A percentile compares a stretch with the other conserved stretches of the same genome.
phyloP scores from a whole-genome alignment of 2,329 filamentous ascomycete genomes.

The Xylariaceae sp. region DNA sequence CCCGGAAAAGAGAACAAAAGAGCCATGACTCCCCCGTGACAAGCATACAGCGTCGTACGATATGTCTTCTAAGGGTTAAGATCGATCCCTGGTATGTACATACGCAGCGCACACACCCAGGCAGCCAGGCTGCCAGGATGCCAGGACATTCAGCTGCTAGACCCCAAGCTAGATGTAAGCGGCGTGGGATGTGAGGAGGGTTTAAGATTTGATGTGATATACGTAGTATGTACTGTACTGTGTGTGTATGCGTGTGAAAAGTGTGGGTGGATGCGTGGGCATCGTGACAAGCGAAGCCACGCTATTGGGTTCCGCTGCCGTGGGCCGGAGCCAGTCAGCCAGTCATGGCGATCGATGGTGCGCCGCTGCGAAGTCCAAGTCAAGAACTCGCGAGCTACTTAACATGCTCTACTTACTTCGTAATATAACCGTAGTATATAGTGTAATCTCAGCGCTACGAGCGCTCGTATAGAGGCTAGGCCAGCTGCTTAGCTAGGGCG shows the following conservation, averaged over 20 bases:
- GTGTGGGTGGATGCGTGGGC: constrained; percentile 4
- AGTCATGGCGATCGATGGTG: constrained; percentile 23
- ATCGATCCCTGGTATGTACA: not conserved
- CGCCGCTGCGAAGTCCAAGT: constrained; percentile 1
- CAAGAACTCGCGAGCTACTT: not conserved
- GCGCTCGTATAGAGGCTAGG: not conserved
- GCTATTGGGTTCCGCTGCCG: constrained; percentile 30
- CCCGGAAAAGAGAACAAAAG: not conserved
- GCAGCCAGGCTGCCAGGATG: too few species aligned
- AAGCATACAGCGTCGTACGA: not conserved
- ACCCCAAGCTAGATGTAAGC: not conserved
- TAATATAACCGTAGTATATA: too few species aligned
- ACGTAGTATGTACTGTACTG: too few species aligned
- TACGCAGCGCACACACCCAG: not conserved
- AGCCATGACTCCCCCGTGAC: too few species aligned
- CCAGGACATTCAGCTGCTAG: not conserved
- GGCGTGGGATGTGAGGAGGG: not conserved
- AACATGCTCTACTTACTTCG: too few species aligned
- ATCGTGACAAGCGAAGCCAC: constrained; percentile 25
- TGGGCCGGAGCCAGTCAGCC: constrained; percentile 26
- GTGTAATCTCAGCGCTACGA: not conserved
- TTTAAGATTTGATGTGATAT: too few species aligned
- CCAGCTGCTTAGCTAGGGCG: too few species aligned
- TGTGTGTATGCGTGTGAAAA: not conserved
- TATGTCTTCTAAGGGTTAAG: not conserved